phyloP scores from a whole-genome alignment of 495 filamentous ascomycete genomes.

The Aspergillus cristatus region DNA sequence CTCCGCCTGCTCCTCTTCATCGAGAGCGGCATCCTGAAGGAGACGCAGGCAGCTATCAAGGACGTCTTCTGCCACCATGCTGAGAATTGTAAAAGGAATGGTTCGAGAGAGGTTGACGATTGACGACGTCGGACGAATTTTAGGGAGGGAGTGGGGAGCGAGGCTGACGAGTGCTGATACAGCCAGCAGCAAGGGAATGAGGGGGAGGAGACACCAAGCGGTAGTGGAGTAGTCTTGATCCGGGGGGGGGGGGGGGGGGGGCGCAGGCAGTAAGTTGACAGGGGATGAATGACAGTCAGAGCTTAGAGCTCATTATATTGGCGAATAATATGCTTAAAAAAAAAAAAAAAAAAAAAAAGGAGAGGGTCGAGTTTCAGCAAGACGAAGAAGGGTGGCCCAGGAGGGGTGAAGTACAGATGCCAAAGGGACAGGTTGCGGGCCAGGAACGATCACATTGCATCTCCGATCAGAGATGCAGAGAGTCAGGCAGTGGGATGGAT shows the following conservation, averaged over 20 bases:
- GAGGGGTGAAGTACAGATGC: slow-evolving; percentile 6
- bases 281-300: no score
- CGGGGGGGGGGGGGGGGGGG: not conserved
- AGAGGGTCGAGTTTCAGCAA: slow-evolving; percentile 1
- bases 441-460: slow-evolving; percentile 30
- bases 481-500: slow-evolving; percentile 16
- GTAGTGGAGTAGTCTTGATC: slow-evolving; percentile 2
- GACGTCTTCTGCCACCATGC: slow-evolving; percentile 85
- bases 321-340: no score
- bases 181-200: not conserved
- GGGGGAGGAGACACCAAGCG: not conserved
- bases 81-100: slow-evolving; percentile 6
- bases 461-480: slow-evolving; percentile 12
- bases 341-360: not conserved
- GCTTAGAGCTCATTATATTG: no score
- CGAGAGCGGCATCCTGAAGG: slow-evolving; percentile 69
- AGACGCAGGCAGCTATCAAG: slow-evolving; percentile 86
- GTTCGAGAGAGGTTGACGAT: slow-evolving; percentile 5
- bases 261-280: not conserved
- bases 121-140: slow-evolving; percentile 10
- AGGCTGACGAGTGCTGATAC: slow-evolving; percentile 1
- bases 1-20: slow-evolving; percentile 94
- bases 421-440: slow-evolving; percentile 16
- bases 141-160: slow-evolving; percentile 6
- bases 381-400: slow-evolving; percentile 7